A percentile compares a stretch with the other conserved stretches of the same genome.
These are phyloP conservation scores for Erigeron philadelphicus DNA, from an alignment of 140 eudicot species.

Conservation along the genomic window DNA sequence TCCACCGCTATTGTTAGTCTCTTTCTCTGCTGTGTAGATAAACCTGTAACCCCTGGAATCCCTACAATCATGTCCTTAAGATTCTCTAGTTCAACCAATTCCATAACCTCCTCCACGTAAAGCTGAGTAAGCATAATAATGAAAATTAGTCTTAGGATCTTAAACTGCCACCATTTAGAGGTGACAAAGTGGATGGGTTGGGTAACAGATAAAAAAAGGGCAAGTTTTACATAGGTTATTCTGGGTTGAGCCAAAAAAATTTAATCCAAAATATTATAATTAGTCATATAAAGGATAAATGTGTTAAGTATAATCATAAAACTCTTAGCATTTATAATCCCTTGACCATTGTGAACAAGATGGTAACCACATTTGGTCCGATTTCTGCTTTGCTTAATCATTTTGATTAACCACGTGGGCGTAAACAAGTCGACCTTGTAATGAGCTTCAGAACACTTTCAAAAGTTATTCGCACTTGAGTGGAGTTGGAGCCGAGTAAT, in stretches of 20 bases:
- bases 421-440: neutral
- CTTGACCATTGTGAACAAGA: neutral
- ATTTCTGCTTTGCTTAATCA: neutral
- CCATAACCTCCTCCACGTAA: constrained; percentile 38
- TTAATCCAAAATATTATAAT: neutral
- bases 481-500: too few species aligned
- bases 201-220: neutral
- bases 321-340: neutral
- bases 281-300: neutral
- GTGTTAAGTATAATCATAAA: neutral
- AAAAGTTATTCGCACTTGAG: too few species aligned
- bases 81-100: constrained; percentile 31
- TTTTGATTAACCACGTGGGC: neutral
- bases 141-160: constrained; percentile 11
- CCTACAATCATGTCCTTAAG: constrained; percentile 35
- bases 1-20: constrained; percentile 38
- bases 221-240: neutral
- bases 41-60: constrained; percentile 36
- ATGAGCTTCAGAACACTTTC: neutral
- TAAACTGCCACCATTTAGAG: neutral
- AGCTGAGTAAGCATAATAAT: constrained; percentile 11
- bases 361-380: neutral
- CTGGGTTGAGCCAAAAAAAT: neutral
- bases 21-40: constrained; percentile 38
- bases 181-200: neutral